Percentiles rank a stretch among this genome's conserved stretches.
phyloP scores from a whole-genome alignment of 176 grass and related monocot species.

The Echinochloa phyllopogon region DNA sequence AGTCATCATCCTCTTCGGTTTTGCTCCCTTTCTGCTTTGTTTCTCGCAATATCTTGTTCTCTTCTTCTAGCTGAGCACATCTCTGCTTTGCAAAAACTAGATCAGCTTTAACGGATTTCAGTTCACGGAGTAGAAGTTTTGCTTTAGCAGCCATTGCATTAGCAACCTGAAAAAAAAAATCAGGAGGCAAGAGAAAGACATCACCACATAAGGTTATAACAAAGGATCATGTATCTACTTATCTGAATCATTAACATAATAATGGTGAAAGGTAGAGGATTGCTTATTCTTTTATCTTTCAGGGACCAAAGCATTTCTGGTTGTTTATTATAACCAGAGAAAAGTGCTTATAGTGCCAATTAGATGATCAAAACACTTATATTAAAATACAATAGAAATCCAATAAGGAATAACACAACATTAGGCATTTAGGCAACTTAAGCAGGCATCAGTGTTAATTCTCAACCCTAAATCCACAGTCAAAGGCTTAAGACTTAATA shows the following conservation, averaged over 20 bases:
- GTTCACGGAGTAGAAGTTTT: slow-evolving; percentile 87
- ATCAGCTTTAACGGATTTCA: slow-evolving; percentile 84
- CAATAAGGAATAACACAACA: background rate
- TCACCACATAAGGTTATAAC: background rate
- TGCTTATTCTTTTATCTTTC: slow-evolving; percentile 1
- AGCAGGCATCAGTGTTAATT: background rate
- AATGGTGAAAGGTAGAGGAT: background rate
- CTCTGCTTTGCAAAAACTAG: slow-evolving; percentile 83
- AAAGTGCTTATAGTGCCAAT: background rate
- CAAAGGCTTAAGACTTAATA: background rate
- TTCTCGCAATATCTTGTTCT: slow-evolving; percentile 87
- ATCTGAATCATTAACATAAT: background rate
- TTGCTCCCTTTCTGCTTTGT: slow-evolving; percentile 68
- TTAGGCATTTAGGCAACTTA: background rate
- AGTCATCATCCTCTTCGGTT: slow-evolving; percentile 84
- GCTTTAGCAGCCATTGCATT: slow-evolving; percentile 98
- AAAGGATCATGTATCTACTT: slow-evolving; percentile 14
- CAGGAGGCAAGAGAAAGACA: background rate
- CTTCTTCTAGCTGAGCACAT: slow-evolving; percentile 90
- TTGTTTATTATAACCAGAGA: background rate
- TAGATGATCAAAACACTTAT: background rate
- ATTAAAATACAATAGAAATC: background rate
- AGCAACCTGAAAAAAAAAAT: slow-evolving; percentile 74
- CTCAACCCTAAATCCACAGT: background rate
- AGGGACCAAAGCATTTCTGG: background rate